phyloP scores from a whole-genome alignment of 352 stramenopile species.

The Phytophthora sp. region DNA sequence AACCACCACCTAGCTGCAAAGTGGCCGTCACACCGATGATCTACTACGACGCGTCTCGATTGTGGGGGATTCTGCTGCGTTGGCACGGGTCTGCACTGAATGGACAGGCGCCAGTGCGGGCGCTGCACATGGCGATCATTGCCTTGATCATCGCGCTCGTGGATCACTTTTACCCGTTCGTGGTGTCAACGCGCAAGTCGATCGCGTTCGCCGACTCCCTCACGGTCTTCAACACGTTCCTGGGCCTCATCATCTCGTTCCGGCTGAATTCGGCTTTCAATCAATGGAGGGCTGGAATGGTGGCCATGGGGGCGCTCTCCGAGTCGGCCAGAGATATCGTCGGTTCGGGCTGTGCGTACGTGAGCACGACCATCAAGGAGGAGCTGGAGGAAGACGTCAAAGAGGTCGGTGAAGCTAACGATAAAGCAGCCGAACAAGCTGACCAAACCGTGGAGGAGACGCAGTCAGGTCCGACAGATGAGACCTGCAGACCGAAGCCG shows the following conservation, averaged over 20 bases:
- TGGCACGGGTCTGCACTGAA: conserved; percentile 78
- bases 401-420: background rate
- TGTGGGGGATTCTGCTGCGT: conserved; percentile 64
- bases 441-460: background rate
- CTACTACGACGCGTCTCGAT: conserved; percentile 71
- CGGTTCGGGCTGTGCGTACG: conserved; percentile 63
- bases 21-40: conserved; percentile 53
- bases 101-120: conserved; percentile 60
- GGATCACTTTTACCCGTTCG: conserved; percentile 64
- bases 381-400: conserved; percentile 9
- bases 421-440: background rate
- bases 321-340: conserved; percentile 69
- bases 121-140: conserved; percentile 69
- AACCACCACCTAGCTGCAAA: background rate
- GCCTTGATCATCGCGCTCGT: conserved; percentile 44
- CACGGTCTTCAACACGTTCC: conserved; percentile 84
- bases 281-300: conserved; percentile 76
- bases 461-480: too few species aligned
- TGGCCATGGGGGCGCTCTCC: conserved; percentile 63
- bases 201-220: conserved; percentile 77
- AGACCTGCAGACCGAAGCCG: conserved; percentile 18
- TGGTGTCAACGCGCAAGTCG: conserved; percentile 63
- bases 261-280: conserved; percentile 81
- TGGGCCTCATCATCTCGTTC: conserved; percentile 78
- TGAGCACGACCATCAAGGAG: conserved; percentile 49